Evolutionary conservation across 345 rosid genomes (phyloP).

Genomic region (Salix koriyanagi): DNA sequence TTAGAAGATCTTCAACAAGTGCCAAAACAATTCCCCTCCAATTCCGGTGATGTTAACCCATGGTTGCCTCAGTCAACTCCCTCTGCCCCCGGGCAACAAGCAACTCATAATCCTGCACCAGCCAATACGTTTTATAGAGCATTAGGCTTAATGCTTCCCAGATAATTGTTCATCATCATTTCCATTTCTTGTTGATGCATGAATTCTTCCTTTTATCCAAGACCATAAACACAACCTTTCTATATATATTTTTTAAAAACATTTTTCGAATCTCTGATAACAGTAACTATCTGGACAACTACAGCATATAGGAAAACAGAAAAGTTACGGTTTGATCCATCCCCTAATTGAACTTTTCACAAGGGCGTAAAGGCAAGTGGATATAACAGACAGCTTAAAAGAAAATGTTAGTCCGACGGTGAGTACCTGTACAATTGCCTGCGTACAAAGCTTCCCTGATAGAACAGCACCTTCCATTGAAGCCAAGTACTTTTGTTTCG

Average conservation of each 20-base stretch:
- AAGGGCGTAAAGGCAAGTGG: neutral
- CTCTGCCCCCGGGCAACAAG: slow-evolving; percentile 32
- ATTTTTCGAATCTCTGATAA: neutral
- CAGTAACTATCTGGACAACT: neutral
- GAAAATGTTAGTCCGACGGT: neutral
- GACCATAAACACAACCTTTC: neutral
- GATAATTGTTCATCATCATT: neutral
- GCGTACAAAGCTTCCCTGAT: slow-evolving; percentile 88
- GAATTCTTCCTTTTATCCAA: neutral
- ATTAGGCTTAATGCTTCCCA: neutral
- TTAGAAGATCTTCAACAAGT: neutral
- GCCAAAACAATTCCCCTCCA: neutral
- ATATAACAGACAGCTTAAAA: neutral
- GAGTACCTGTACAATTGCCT: slow-evolving; percentile 71
- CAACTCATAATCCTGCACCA: slow-evolving; percentile 56
- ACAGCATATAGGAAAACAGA: neutral
- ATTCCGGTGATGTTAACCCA: slow-evolving; percentile 5
- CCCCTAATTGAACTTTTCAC: neutral
- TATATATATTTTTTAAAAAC: no score
- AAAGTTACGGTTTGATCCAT: neutral
- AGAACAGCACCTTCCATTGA: slow-evolving; percentile 98
- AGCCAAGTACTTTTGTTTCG: slow-evolving; percentile 94
- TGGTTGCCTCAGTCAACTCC: slow-evolving; percentile 47
- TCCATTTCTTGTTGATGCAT: neutral
- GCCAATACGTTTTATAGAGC: neutral